These are phyloP conservation scores for Gymnopilus dilepis DNA, from an alignment of 768 basidiomycete genomes.

Conservation along the genomic window DNA sequence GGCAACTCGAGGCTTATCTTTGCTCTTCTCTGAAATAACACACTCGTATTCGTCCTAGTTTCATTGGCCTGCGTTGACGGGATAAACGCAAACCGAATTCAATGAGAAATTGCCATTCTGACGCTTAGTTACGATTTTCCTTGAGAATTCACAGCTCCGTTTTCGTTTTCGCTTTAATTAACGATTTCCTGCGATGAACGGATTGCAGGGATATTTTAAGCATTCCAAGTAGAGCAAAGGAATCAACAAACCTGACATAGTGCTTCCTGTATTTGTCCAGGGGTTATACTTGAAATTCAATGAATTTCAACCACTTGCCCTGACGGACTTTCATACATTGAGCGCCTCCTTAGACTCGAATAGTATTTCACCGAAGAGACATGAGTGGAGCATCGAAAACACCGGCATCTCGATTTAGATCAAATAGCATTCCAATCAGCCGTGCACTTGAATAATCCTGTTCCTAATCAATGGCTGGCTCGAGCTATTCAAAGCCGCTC, in stretches of 20 bases:
- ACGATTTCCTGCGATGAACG: slow-evolving; percentile 3
- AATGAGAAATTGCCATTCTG: background rate
- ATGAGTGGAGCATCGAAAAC: background rate
- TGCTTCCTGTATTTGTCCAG: background rate
- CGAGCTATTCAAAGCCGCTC: background rate
- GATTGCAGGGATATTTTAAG: slow-evolving; percentile 1
- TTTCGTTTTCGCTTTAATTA: background rate
- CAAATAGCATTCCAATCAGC: background rate
- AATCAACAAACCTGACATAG: background rate
- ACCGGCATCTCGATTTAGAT: background rate
- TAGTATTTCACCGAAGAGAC: background rate
- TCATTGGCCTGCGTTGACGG: background rate
- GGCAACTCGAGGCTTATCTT: slow-evolving; percentile 2
- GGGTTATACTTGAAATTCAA: background rate
- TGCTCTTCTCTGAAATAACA: background rate
- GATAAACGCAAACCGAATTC: background rate
- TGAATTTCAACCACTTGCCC: background rate
- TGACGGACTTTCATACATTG: background rate
- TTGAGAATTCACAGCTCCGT: background rate
- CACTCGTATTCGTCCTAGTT: slow-evolving; percentile 3
- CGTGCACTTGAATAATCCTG: background rate
- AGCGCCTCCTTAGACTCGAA: background rate
- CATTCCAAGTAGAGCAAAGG: background rate
- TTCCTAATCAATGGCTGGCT: background rate
- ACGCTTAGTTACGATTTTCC: background rate